Evolutionary conservation across 2,329 filamentous ascomycete genomes (phyloP), one percentile per base, ranked within the genome.

Genomic region (Pestalotiopsis sp.): DNA sequence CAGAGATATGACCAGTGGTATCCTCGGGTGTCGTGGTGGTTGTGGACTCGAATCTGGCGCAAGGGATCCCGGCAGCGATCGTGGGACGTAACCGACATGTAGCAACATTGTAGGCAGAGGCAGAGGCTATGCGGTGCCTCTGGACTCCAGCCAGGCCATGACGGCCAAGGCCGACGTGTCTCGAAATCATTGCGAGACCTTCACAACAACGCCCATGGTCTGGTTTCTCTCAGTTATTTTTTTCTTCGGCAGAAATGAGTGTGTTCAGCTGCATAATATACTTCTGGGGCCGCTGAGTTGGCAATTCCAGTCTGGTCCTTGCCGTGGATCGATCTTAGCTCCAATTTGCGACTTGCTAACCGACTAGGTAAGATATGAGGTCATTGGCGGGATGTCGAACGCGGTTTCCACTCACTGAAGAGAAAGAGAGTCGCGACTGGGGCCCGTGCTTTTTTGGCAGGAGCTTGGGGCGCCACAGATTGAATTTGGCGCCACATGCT

Each of bases 1-100:
- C 87, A n/a, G 87, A 84, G 73, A 98, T 97, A 75, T 98, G 94
- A 0, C 96, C 95, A 11, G 89, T 89, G 71, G 92, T 90, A 74
- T 92, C 86, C 72, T 89, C 88, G 65, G 87, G 88, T 12, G 85
- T 70, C 4, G 71, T 77, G 25, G 82, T 81, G 31, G 81, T 86
- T 74, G 75, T 73, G 38, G 52, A 66, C 59, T 67, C 65, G 69
- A 71, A 75, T 71, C 70, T 69, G 69, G 74, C 69, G 68, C 52
- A 70, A 66, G 61, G 71, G 67, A 64, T 56, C 63, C 41, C 62
- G n/a, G 39, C 2, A 25, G 60, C 45, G 39, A 74, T 58, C 49
- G 71, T 68, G 41, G 70, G 70, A 13, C 71, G 71, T 36, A 25
- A 66, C 63, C 72, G 68, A 27, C 70, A 66, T 67, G 66, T 68